These are phyloP conservation scores for Martiniozyma abietophila DNA, from an alignment of 805 yeast species.

Conservation along the genomic window DNA sequence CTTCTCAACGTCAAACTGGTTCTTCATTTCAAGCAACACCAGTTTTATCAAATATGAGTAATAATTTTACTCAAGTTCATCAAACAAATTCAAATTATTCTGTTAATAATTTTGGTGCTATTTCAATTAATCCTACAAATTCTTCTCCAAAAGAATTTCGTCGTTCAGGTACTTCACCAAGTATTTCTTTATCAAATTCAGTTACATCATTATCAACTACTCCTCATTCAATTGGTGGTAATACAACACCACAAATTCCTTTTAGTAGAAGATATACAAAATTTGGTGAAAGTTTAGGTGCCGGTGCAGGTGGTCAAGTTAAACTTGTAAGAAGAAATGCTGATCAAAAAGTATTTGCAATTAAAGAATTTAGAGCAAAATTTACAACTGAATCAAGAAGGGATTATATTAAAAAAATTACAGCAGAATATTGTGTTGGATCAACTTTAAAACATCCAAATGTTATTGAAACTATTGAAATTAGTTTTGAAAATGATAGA, in stretches of 20 bases:
- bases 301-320: conserved; percentile 94
- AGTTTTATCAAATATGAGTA: conserved; percentile 12
- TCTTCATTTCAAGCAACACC: conserved; percentile 11
- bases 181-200: conserved; percentile 10
- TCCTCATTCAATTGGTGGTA: conserved; percentile 27
- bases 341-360: conserved; percentile 76
- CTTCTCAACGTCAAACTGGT: conserved; percentile 22
- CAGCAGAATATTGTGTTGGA: conserved; percentile 92
- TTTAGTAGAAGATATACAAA: conserved; percentile 70
- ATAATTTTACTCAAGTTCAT: conserved; percentile 4
- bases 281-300: conserved; percentile 81
- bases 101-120: conserved; percentile 10
- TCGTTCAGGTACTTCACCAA: conserved; percentile 10
- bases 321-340: conserved; percentile 56
- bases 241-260: conserved; percentile 40
- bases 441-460: conserved; percentile 84
- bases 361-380: conserved; percentile 80
- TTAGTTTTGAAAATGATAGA: conserved; percentile 73
- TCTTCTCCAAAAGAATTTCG: conserved; percentile 10
- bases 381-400: conserved; percentile 65
- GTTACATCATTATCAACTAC: conserved; percentile 9
- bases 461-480: conserved; percentile 84
- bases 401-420: conserved; percentile 85
- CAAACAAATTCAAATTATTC: conserved; percentile 11
- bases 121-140: conserved; percentile 9